phyloP scores from a whole-genome alignment of 2,329 filamentous ascomycete genomes.

The Xylaria sp. region DNA sequence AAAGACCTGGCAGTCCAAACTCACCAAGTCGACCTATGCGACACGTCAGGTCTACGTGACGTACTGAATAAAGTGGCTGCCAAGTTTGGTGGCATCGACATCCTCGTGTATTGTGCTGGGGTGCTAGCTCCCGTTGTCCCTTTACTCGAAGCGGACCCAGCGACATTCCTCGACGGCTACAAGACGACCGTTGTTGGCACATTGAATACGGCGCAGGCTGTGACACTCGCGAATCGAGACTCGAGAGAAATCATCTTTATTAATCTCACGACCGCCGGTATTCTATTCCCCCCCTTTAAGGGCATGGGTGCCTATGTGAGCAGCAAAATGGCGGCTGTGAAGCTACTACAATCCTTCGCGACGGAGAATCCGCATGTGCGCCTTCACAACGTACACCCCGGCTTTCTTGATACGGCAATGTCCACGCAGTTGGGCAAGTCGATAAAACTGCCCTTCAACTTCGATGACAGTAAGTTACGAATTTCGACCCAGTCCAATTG shows the following conservation, averaged over 20 bases:
- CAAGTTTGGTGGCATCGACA: slow-evolving; percentile 42
- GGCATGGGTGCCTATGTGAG: slow-evolving; percentile 46
- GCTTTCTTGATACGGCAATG: slow-evolving; percentile 40
- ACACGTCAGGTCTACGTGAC: slow-evolving; percentile 30
- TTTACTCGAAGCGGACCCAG: slow-evolving; percentile 30
- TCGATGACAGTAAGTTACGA: slow-evolving; percentile 28
- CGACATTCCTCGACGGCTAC: slow-evolving; percentile 42
- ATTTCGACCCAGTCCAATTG: not conserved
- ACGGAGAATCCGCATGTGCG: slow-evolving; percentile 47
- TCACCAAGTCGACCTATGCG: slow-evolving; percentile 35
- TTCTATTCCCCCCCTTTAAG: slow-evolving; percentile 34
- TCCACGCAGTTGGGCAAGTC: slow-evolving; percentile 14
- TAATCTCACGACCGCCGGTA: slow-evolving; percentile 34
- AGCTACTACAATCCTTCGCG: slow-evolving; percentile 48
- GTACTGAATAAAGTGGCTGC: slow-evolving; percentile 28
- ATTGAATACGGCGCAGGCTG: slow-evolving; percentile 40
- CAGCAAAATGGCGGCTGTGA: slow-evolving; percentile 49
- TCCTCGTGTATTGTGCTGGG: slow-evolving; percentile 46
- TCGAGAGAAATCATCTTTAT: slow-evolving; percentile 28
- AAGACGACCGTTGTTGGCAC: slow-evolving; percentile 42
- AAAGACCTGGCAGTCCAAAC: slow-evolving; percentile 28
- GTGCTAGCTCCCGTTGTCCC: slow-evolving; percentile 28
- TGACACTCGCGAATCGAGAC: slow-evolving; percentile 28
- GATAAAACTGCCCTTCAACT: slow-evolving; percentile 20
- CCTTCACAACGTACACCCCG: slow-evolving; percentile 51